Percentiles rank a stretch among this genome's conserved stretches.
Evolutionary conservation across 495 filamentous ascomycete genomes (phyloP).

Genomic region (Trichoderma gamsii): DNA sequence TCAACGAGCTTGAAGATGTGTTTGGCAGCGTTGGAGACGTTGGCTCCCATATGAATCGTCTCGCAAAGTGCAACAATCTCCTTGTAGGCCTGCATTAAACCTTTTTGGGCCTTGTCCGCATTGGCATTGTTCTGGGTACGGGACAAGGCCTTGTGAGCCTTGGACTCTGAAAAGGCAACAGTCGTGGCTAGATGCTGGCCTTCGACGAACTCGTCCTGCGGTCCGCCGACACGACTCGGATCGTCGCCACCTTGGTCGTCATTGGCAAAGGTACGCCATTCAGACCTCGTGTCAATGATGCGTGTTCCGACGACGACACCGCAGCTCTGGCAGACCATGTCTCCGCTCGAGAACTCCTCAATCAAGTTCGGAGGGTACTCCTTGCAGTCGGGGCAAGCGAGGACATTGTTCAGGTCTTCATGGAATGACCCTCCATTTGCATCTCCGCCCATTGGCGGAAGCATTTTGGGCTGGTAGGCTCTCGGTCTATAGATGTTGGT

Average conservation of each 20-base stretch:
- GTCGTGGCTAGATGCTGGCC: slow-evolving; percentile 88
- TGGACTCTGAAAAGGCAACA: slow-evolving; percentile 75
- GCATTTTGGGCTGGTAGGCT: slow-evolving; percentile 16
- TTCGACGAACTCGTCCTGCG: slow-evolving; percentile 76
- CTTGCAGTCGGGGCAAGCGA: slow-evolving; percentile 85
- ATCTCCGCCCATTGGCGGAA: slow-evolving; percentile 20
- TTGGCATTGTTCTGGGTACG: slow-evolving; percentile 79
- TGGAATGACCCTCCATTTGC: slow-evolving; percentile 21
- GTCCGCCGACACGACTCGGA: slow-evolving; percentile 95
- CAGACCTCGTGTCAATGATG: slow-evolving; percentile 88
- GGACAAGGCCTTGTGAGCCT: slow-evolving; percentile 65
- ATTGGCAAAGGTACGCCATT: slow-evolving; percentile 98
- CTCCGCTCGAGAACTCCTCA: slow-evolving; percentile 85
- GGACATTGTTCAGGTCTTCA: slow-evolving; percentile 70
- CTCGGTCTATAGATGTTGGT: slow-evolving; percentile 24
- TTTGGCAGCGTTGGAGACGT: slow-evolving; percentile 80
- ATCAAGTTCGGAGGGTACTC: slow-evolving; percentile 85
- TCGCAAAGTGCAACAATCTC: slow-evolving; percentile 80
- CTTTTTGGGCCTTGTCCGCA: slow-evolving; percentile 82
- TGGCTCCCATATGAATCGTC: slow-evolving; percentile 69
- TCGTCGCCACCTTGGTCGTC: slow-evolving; percentile 93
- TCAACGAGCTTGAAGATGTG: slow-evolving; percentile 90
- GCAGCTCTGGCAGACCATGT: slow-evolving; percentile 87
- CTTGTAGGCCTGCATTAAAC: slow-evolving; percentile 64
- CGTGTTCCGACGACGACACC: slow-evolving; percentile 87